Base-by-base conservation (phyloP, 2,329 filamentous ascomycete species). In the Diaporthe destruens region DNA sequence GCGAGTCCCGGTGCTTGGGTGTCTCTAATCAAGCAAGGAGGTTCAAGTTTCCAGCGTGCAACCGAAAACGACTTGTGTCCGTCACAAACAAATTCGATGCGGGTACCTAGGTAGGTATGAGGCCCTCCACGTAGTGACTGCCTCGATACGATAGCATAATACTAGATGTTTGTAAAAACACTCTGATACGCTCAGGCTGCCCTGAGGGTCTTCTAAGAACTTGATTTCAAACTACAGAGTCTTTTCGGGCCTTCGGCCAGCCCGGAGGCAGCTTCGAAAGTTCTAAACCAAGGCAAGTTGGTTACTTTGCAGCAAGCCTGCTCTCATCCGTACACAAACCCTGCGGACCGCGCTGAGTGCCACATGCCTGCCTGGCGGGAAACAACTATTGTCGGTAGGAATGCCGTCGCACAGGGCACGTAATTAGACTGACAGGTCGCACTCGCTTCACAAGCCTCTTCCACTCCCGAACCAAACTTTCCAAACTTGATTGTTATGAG, bases 361-460 rank as follows among this genome's bases (percentile, higher is more conserved):
- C 29, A 49, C 20, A 65, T 51, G 59, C 59, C 59, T 65, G 59
- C 18, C 25, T 65, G 42, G 6, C 4, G 12, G 11, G 44, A 25
- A 34, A 9, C 25, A n/a, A 23, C 29, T 18, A 34, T 20, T 18
- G 49, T 36, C 20, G 20, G 18, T 23, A n/a, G 44, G 32, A 51
- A 51, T 65, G 32, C 61, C 20, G n/a, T 29, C 12, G 44, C 11
- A 34, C 44, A 23, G 20, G 57, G 20, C 7, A 25, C 9, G 44
- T 11, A n/a, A n/a, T n/a, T n/a, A 32, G 34, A 32, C 2, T 47
- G 9, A 23, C 18, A 29, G 2, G 3, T 49, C 44, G 29, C 29
- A 49, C 59, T 65, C 59, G 59, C 59, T 49, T 65, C 8, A 12
- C 29, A 39, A 36, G 32, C 32, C 12, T 25, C 61, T 29, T 39